Percentiles rank a stretch among this genome's conserved stretches.
phyloP scores from a whole-genome alignment of 805 yeast genomes.

The Isabelozyma gotoi region DNA sequence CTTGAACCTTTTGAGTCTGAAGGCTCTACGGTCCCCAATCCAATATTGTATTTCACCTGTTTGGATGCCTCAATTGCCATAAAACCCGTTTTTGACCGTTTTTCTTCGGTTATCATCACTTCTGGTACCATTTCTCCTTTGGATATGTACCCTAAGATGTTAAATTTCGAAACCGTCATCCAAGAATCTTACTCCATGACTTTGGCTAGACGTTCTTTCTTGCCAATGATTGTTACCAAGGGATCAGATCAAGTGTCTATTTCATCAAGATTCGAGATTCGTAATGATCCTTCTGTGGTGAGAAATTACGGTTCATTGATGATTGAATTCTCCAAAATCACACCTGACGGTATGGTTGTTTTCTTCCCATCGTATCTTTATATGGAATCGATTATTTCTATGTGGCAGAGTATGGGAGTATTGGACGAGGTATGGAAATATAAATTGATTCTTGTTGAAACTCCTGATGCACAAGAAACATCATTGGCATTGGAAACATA shows the following conservation, averaged over 20 bases:
- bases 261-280: slow-evolving; percentile 91
- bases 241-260: slow-evolving; percentile 98
- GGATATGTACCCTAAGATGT: slow-evolving; percentile 98
- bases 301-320: slow-evolving; percentile 92
- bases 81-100: slow-evolving; percentile 92
- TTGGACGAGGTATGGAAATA: slow-evolving; percentile 98
- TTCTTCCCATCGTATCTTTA: slow-evolving; percentile 96
- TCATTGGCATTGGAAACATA: slow-evolving; percentile 93
- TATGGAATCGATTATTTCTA: slow-evolving; percentile 96
- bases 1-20: slow-evolving; percentile 95
- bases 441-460: slow-evolving; percentile 90
- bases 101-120: slow-evolving; percentile 89
- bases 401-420: slow-evolving; percentile 99
- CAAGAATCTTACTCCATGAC: slow-evolving; percentile 98
- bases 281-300: slow-evolving; percentile 97
- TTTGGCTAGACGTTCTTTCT: slow-evolving; percentile 82
- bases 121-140: slow-evolving; percentile 98
- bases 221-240: slow-evolving; percentile 94
- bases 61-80: slow-evolving; percentile 97
- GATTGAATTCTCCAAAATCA: slow-evolving; percentile 89
- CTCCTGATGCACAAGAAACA: slow-evolving; percentile 99
- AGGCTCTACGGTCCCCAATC: slow-evolving; percentile 93
- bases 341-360: slow-evolving; percentile 98
- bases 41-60: slow-evolving; percentile 89
- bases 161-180: slow-evolving; percentile 87